Evolutionary conservation across 306 rosid species (phyloP).

Genomic region (Lathyrus tuberosus): DNA sequence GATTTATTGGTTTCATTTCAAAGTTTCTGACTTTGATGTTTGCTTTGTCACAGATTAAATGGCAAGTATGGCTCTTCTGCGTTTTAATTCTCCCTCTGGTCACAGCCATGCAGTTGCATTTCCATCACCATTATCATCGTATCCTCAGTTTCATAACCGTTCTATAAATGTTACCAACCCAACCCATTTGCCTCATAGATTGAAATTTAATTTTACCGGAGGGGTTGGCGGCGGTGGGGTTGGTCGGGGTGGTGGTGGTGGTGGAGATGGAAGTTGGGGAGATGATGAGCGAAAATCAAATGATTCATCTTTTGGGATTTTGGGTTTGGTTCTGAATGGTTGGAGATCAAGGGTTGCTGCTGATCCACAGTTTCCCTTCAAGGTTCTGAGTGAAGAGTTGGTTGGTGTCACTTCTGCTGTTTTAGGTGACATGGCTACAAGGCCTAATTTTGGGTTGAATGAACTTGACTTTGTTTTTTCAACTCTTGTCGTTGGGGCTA

Average conservation of each 20-base stretch:
- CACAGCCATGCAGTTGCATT: conserved; percentile 44
- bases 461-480: conserved; percentile 98
- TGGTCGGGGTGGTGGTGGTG: conserved; percentile 52
- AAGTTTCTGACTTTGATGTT: conserved; percentile 26
- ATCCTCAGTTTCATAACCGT: conserved; percentile 38
- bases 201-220: conserved; percentile 55
- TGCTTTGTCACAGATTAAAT: conserved; percentile 46
- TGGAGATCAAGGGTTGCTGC: conserved; percentile 98
- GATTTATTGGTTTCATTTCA: conserved; percentile 12
- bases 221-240: conserved; percentile 56
- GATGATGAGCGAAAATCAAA: conserved; percentile 26
- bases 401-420: conserved; percentile 90
- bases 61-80: conserved; percentile 67
- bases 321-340: conserved; percentile 69
- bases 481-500: conserved; percentile 91
- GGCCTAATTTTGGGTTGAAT: conserved; percentile 94
- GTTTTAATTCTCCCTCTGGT: conserved; percentile 52
- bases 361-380: conserved; percentile 97
- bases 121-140: conserved; percentile 36
- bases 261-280: conserved; percentile 35
- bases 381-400: conserved; percentile 92
- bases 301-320: conserved; percentile 57
- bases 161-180: conserved; percentile 44
- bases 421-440: conserved; percentile 94
- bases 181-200: conserved; percentile 32